A percentile compares a stretch with the other conserved stretches of the same genome.
Conservation (phyloP, 208 protist genomes). For the Phytomonas francai region DNA sequence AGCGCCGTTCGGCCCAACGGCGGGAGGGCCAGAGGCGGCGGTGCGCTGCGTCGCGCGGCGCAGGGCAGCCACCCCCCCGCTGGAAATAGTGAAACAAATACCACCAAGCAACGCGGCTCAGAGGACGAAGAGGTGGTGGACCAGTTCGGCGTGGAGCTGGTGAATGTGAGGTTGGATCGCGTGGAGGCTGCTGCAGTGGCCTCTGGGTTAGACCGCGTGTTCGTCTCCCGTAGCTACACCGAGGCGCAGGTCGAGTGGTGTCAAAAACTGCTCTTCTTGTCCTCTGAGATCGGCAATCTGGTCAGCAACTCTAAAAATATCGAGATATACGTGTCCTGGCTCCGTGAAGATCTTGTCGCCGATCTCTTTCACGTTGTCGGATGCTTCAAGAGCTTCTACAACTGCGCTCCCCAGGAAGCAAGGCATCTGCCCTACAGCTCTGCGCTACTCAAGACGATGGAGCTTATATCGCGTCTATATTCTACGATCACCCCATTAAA, state of each 20-base stretch:
- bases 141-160: conserved; percentile 12
- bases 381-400: conserved; percentile 76
- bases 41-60: background rate
- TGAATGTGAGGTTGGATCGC: conserved; percentile 39
- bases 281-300: conserved; percentile 45
- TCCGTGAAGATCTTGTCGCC: conserved; percentile 64
- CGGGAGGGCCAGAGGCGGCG: background rate
- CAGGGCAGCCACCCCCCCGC: background rate
- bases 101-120: background rate
- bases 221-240: conserved; percentile 56
- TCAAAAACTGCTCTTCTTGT: conserved; percentile 53
- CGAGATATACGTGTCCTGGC: conserved; percentile 61
- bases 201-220: conserved; percentile 58
- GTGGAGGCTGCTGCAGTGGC: conserved; percentile 55
- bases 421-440: conserved; percentile 60
- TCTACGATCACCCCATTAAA: conserved; percentile 53
- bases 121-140: conserved; percentile 14
- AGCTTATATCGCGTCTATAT: conserved; percentile 67
- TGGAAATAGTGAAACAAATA: background rate
- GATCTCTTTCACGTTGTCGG: conserved; percentile 75
- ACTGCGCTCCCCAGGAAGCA: conserved; percentile 35
- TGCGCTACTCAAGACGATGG: conserved; percentile 66
- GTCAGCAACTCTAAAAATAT: conserved; percentile 50
- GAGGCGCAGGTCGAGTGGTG: conserved; percentile 82
- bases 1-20: background rate